Evolutionary conservation across 1,284 basidiomycete species (phyloP).

Genomic region (Kwoniella shivajii): DNA sequence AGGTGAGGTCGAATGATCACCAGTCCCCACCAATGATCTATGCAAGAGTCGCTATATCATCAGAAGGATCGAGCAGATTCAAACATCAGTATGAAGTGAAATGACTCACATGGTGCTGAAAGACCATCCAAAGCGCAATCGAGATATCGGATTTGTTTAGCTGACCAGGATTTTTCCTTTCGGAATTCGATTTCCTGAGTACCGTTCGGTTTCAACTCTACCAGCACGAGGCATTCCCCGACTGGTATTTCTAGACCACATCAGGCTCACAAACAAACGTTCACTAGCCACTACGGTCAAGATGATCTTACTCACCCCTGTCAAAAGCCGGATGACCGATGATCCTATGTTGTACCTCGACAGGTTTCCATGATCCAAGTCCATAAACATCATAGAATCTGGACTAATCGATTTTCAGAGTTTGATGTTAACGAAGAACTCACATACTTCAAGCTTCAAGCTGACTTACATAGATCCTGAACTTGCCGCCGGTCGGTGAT

Average conservation of each 20-base stretch:
- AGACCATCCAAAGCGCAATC: constrained; percentile 10
- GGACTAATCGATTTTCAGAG: constrained; percentile 4
- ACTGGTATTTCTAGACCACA: not conserved
- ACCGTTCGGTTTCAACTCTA: constrained; percentile 13
- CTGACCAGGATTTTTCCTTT: constrained; percentile 5
- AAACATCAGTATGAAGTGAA: not conserved
- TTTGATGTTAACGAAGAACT: not conserved
- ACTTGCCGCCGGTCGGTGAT: constrained; percentile 10
- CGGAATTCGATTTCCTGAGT: constrained; percentile 16
- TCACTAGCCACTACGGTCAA: not conserved
- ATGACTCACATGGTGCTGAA: constrained; percentile 3
- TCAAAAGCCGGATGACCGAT: constrained; percentile 9
- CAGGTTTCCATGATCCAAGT: constrained; percentile 4
- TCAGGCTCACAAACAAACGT: no score
- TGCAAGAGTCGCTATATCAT: not conserved
- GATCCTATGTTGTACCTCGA: constrained; percentile 9
- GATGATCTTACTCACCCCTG: constrained; percentile 4
- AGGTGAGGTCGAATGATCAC: constrained; percentile 16
- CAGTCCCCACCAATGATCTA: constrained; percentile 16
- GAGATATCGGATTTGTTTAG: not conserved
- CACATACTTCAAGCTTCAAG: not conserved
- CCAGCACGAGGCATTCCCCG: constrained; percentile 4
- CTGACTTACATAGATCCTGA: constrained; percentile 8
- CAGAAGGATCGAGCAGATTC: not conserved
- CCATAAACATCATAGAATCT: constrained; percentile 17